Evolutionary conservation across 2,329 filamentous ascomycete species (phyloP), one percentile per base, ranked within the genome.

Genomic region (Ampelomyces quisqualis): DNA sequence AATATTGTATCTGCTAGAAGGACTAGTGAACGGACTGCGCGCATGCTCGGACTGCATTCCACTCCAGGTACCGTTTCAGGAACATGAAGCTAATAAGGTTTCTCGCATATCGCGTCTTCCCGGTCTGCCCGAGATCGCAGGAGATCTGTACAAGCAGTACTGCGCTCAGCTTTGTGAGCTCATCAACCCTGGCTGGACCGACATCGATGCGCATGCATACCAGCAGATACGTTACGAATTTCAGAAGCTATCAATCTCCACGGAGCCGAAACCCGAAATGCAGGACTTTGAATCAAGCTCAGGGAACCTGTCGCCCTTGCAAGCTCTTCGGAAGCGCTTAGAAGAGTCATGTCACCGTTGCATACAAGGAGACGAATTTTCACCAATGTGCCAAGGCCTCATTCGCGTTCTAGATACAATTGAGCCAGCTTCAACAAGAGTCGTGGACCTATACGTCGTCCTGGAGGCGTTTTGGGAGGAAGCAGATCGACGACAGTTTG

Each of bases 401-500:
- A 30, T 40, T 1, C 18, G 28, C 1, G 45, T 63, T 0, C 34
- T 71, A 1, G 51, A 66, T 13, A 39, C 30, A 1, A 43, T 28
- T 0, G 31, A 53, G 2, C 23, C 39, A 2, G 19, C 34, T 2
- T 32, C 39, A 0, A 30, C 56, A 9, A 21, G 47, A 6, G 23
- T 46, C 1, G 14, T 44, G 2, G 55, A 62, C 4, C 37, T 69
- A 3, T 48, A 54, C 27, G 24, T 40, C 15, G 35, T 58, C 1
- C 32, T 70, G 14, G 54, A 68, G 26, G 64, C 64, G 2, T 57
- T 76, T n/a, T 76, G 72, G 72, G 69, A 69, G 21, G 73, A 76
- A 43, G 55, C 73, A 2, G 74, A 75, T 42, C 70, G 70, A 34
- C 68, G 75, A 35, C 73, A 76, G 28, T 75, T 73, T 46, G 67